Base-by-base conservation (phyloP, 176 grass and related monocot species). In the Chloris gayana region DNA sequence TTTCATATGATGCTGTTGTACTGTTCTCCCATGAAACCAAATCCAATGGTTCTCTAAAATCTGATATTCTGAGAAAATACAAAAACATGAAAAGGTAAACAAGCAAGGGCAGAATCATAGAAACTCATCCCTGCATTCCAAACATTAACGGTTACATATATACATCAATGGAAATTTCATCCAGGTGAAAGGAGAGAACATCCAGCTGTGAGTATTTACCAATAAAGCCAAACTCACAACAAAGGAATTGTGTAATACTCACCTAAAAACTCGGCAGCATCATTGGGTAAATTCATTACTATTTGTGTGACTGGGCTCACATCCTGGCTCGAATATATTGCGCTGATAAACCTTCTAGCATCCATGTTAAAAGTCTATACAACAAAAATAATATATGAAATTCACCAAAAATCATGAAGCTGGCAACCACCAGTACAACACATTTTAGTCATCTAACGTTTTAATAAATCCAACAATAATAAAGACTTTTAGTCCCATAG, bases 261-360 rank as follows among this genome's bases (percentile, higher is more conserved):
- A 97, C 94, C 94, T 88, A 97, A 84, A 83, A 94, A 92, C 70
- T 94, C 89, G 33, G 82, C 77, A 86, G 91, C 91, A 64, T 92
- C 89, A 41, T 92, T 97, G 59, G 91, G 94, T 80, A 97, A 94
- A 92, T 94, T 97, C 94, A 97, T 94, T 77, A 97, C 87, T 68
- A 97, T 84, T 90, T 97, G 91, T 79, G 94, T 97, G 67, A 92
- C 51, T 66, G 87, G 76, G 78, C 76, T 85, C 67, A 79, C 79
- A 60, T 59, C 78, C 85, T 87, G 86, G 61, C 72, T 85, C 65
- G 89, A 85, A 87, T 90, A 88, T 72, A 97, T 88, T 76, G 87
- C 80, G 47, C 38, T 71, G 19, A 97, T 77, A 80, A 97, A 97
- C 80, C 91, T 94, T 89, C 94, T 94, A 24, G 87, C 94, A 77